Evolutionary conservation across 306 rosid genomes (phyloP), one percentile per base, ranked within the genome.

Genomic region (Cucumis hystrix): DNA sequence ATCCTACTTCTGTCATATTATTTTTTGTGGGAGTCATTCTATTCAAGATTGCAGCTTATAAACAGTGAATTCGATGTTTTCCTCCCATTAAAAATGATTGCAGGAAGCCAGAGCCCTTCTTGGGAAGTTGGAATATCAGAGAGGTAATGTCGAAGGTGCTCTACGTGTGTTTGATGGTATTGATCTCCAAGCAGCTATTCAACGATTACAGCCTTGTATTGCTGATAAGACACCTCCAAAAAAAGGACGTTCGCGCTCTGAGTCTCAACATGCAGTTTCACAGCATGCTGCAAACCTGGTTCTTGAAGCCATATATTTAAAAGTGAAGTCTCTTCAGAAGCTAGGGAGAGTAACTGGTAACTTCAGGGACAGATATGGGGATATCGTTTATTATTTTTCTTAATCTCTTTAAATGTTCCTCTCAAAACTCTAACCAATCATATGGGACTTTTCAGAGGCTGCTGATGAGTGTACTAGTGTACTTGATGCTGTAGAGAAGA

Each of bases 61-160:
- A 30, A 49, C 41, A 49, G 17, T 21, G 47, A 51, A 51, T 28
- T 72, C 25, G 15, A 49, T 71, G 77, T 16, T 1, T 52, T 52
- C 17, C 8, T 16, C 17, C 7, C 9, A 16, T 30, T 1, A 51
- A 30, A 52, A 72, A 51, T 51, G 43, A 57, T 65, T 79, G 74
- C 87, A 94, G 99, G 99, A 92, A 88, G 99, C 99, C 83, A 88
- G 99, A 84, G 90, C 93, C 78, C 99, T 95, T 83, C 96, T 96
- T 39, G 99, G 99, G 60, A 96, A 96, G 89, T 87, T 96, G 77
- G 98, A 96, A 87, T 92, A 96, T 84, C 98, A 92, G 79, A 88
- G 99, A 89, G 99, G 99, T 66, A 92, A 96, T 77, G 87, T 92
- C 5, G 99, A 91, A 88, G 91, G 96, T 68, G 99, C 98, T 75